A percentile compares a stretch with the other conserved stretches of the same genome.
Conservation (phyloP, 2,329 filamentous ascomycete genomes). For the Phyllosticta citriasiana region DNA sequence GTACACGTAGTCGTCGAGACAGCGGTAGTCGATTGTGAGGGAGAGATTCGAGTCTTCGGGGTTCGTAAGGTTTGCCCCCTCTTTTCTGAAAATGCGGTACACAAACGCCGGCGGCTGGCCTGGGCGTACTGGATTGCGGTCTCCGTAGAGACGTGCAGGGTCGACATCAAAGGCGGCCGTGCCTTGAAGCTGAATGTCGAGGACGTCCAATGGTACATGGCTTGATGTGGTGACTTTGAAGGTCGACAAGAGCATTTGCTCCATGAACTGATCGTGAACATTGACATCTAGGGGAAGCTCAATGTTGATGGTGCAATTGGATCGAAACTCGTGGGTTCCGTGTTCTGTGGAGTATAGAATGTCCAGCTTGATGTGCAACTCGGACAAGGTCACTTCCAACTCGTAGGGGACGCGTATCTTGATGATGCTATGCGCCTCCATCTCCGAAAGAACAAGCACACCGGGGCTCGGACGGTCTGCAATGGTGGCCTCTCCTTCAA, state of each 20-base stretch:
- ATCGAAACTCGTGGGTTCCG: slow-evolving; percentile 55
- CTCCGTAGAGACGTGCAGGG: slow-evolving; percentile 38
- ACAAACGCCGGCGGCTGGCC: slow-evolving; percentile 72
- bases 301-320: slow-evolving; percentile 55
- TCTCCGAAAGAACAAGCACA: slow-evolving; percentile 33
- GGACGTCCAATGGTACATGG: slow-evolving; percentile 61
- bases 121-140: slow-evolving; percentile 57
- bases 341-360: slow-evolving; percentile 59
- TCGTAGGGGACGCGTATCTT: slow-evolving; percentile 70
- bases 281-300: slow-evolving; percentile 84
- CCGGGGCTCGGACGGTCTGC: slow-evolving; percentile 35
- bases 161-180: slow-evolving; percentile 60
- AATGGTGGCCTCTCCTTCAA: slow-evolving; percentile 33
- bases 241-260: slow-evolving; percentile 68
- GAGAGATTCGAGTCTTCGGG: slow-evolving; percentile 39
- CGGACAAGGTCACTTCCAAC: slow-evolving; percentile 63
- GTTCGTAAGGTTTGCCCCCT: slow-evolving; percentile 22
- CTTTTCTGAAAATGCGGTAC: slow-evolving; percentile 61
- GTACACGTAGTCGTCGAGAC: slow-evolving; percentile 63
- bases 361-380: slow-evolving; percentile 67
- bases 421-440: slow-evolving; percentile 39
- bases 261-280: slow-evolving; percentile 91
- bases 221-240: slow-evolving; percentile 84
- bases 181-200: slow-evolving; percentile 58
- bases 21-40: slow-evolving; percentile 64